Conservation (phyloP, 148 eudicot genomes). For the Vaccinium macrocarpon region DNA sequence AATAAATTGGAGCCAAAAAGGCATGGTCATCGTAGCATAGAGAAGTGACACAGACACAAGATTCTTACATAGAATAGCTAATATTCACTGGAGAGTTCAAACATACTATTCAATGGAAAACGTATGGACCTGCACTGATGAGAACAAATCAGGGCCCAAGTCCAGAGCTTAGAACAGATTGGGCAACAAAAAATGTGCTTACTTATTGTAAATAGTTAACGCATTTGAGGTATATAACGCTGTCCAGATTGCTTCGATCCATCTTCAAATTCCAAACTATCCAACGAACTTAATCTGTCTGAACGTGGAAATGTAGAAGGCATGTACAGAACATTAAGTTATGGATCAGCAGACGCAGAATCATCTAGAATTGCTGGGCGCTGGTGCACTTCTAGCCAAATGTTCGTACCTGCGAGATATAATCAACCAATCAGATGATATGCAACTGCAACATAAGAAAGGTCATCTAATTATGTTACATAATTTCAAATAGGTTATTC, state of each 20-base stretch:
- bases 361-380: constrained; percentile 91
- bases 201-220: constrained; percentile 88
- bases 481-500: neutral
- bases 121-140: neutral
- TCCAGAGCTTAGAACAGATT: constrained; percentile 6
- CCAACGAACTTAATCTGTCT: constrained; percentile 66
- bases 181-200: constrained; percentile 24
- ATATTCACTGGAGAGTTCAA: neutral
- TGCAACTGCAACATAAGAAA: neutral
- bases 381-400: constrained; percentile 94
- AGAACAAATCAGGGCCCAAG: neutral
- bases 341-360: constrained; percentile 97
- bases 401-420: constrained; percentile 76
- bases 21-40: neutral
- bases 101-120: neutral
- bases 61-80: constrained; percentile 8
- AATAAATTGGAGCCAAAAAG: neutral
- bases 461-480: neutral
- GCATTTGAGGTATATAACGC: constrained; percentile 78
- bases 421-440: constrained; percentile 20
- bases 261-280: constrained; percentile 55
- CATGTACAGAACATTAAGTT: constrained; percentile 93
- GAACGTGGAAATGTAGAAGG: constrained; percentile 96
- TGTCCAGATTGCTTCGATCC: constrained; percentile 92
- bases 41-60: neutral